These are phyloP conservation scores for Ophiostoma novo-ulmi DNA, from an alignment of 2,329 filamentous ascomycete species.

Conservation along the genomic window DNA sequence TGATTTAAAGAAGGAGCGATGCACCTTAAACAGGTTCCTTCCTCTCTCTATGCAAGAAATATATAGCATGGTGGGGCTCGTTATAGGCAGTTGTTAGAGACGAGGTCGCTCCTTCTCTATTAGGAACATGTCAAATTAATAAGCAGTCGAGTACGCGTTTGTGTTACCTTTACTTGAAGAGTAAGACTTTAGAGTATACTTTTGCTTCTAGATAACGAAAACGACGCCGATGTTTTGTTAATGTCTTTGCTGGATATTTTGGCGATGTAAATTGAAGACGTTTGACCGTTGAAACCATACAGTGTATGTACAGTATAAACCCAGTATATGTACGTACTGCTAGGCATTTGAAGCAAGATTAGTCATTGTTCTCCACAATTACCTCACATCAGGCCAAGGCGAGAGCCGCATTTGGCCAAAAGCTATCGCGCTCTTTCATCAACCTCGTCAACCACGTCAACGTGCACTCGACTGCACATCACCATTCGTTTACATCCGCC, in stretches of 20 bases:
- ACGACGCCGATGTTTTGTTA: too few species aligned
- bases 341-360: neutral
- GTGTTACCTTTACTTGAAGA: neutral
- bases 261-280: too few species aligned
- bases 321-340: neutral
- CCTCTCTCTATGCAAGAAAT: neutral
- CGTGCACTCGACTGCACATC: conserved; percentile 1
- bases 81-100: neutral
- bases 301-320: neutral
- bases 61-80: neutral
- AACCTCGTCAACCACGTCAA: neutral
- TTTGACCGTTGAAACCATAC: neutral
- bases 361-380: neutral
- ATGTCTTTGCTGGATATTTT: too few species aligned
- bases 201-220: too few species aligned
- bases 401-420: conserved; percentile 11
- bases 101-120: neutral
- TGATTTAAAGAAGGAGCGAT: neutral
- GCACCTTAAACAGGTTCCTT: neutral
- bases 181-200: too few species aligned
- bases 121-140: neutral
- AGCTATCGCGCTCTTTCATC: neutral
- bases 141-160: neutral
- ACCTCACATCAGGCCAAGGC: neutral
- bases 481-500: neutral